Base-by-base conservation (phyloP, 208 protist species). In the Trichomonas vaginalis region DNA sequence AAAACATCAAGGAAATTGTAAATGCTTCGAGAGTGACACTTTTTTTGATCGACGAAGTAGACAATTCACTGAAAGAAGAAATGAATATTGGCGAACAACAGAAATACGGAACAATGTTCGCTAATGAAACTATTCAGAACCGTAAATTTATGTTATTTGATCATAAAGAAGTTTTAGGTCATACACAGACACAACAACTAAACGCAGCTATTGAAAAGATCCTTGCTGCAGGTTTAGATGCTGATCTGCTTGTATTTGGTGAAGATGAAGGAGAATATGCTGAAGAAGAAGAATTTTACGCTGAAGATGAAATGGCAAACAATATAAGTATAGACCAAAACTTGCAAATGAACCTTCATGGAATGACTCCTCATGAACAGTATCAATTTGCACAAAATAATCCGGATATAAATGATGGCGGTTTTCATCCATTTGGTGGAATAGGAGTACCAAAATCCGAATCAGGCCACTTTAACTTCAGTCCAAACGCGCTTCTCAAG, bases 21-120 rank as follows among this genome's bases (percentile, higher is more conserved):
- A 92, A 92, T 92, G 86, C 86, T 56, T 92, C 86, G 27, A 35
- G 86, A 35, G 86, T 92, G 6, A 92, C 86, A 56, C 1, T 92
- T 0, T 92, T 92, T 32, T 49, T 92, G n/a, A 47, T 48, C 6
- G 45, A 92, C 37, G 40, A 51, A 92, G 45, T 48, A 15, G 45
- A 92, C 17, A 92, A 92, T 39, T 51, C 40, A 9, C 37, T 92
- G 9, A 48, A 92, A 23, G 86, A 92, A 51, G 15, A 92, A n/a
- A 48, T 51, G 27, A 51, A 42, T 39, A 37, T 92, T 0, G 86
- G 86, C 56, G 45, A 48, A 35, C 40, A 40, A 56, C 17, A 27
- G 0, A 35, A 23, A 39, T 92, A 92, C n/a, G 86, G 86, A 56
- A 92, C 86, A 56, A 51, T 92, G 40, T 92, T 92, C 15, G 86